Base-by-base conservation (phyloP, 331 rosid species). In the Acacia concinna region DNA sequence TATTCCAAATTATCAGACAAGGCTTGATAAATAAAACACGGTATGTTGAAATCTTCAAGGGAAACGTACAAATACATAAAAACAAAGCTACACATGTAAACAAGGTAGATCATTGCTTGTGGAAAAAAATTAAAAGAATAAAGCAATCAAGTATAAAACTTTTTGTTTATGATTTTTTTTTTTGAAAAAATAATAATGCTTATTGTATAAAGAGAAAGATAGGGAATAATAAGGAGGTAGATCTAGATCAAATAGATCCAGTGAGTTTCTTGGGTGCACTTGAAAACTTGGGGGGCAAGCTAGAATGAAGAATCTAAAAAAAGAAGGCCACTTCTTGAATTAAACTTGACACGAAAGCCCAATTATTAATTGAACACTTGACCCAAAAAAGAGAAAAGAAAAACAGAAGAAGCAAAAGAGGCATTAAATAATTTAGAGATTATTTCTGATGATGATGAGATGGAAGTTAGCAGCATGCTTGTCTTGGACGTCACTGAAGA, bases 211-310 rank as follows among this genome's bases (percentile, higher is more conserved):
- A 40, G 51, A n/a, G 52, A 38, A 21, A 38, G 21, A 68, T 4
- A n/a, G 7, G 14, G 70, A 15, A 9, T 41, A 56, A 23, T 21
- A 5, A 37, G 51, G 10, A 67, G 73, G 12, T 34, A 35, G 71
- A 66, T 66, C 30, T 66, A 20, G 46, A 66, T 66, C 47, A 37
- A n/a, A 32, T 3, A 47, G 71, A 66, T 66, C 71, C 71, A 63
- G 18, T 9, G 17, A 35, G 38, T 21, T 68, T 68, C 34, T 23
- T 21, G n/a, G 52, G 52, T 38, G 23, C 32, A 5, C 52, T n/a
- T 41, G 1, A 13, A 68, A 41, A 68, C 73, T 69, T 69, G 38
- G 6, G 21, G 23, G 18, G 17, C 74, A 69, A 69, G 57, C 11
- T 27, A 43, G 41, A 43, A 41, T 25, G 38, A 68, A 17, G 56